phyloP scores from a whole-genome alignment of 306 rosid species.

The Vachellia pachyceras region DNA sequence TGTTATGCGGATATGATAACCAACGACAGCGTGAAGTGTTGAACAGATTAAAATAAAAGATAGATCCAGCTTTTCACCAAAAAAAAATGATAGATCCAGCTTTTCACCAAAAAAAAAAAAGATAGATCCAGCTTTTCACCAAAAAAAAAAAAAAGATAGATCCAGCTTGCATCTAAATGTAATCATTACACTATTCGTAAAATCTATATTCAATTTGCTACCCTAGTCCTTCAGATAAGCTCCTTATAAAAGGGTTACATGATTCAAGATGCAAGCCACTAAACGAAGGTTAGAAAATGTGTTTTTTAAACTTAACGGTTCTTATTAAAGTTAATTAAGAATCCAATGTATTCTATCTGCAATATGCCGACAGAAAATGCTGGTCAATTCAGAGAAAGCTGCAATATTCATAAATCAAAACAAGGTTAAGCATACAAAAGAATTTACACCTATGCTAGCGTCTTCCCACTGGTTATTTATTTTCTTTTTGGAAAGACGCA shows the following conservation, averaged over 20 bases:
- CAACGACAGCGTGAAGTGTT: too few relatives aligned
- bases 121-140: too few relatives aligned
- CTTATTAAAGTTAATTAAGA: too few relatives aligned
- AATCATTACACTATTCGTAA: background rate
- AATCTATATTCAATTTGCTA: background rate
- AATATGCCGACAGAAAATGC: background rate
- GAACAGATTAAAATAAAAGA: too few relatives aligned
- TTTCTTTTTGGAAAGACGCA: background rate
- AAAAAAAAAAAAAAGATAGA: background rate
- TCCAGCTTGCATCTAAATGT: background rate
- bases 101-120: too few relatives aligned
- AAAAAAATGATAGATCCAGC: too few relatives aligned
- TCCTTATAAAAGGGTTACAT: background rate
- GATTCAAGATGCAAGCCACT: background rate
- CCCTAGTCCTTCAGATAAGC: background rate
- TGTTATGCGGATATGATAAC: too few relatives aligned
- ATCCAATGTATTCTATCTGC: background rate
- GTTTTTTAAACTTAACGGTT: too few relatives aligned
- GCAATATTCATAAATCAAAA: background rate
- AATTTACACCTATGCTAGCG: constrained; percentile 37
- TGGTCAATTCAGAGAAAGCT: background rate
- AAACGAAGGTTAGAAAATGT: too few relatives aligned
- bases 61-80: too few relatives aligned
- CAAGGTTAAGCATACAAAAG: background rate
- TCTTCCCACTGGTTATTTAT: background rate